Evolutionary conservation across 305 asterid genomes (phyloP).

Genomic region (Rubia occidens): DNA sequence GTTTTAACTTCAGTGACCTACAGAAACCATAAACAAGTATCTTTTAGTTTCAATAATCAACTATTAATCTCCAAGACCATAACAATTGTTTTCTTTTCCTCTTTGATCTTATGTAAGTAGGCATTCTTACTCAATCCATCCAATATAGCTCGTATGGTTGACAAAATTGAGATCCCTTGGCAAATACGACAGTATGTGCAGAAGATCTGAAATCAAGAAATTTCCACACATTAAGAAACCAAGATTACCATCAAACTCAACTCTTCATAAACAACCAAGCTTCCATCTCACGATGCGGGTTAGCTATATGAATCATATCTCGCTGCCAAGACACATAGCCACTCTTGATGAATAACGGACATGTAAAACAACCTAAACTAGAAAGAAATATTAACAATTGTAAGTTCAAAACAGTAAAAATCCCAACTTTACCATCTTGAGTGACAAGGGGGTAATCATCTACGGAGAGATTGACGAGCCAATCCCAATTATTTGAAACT

Average conservation of each 20-base stretch:
- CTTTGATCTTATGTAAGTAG: neutral
- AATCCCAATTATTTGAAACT: conserved; percentile 61
- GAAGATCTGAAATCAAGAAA: conserved; percentile 59
- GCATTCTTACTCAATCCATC: conserved; percentile 84
- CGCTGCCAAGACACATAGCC: neutral
- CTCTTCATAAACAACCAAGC: neutral
- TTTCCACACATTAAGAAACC: neutral
- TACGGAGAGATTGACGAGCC: conserved; percentile 71
- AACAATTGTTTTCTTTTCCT: neutral
- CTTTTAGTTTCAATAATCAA: neutral
- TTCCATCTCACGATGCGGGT: neutral
- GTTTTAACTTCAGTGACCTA: conserved; percentile 71
- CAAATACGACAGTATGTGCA: conserved; percentile 77
- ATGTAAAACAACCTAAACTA: neutral
- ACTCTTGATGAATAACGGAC: neutral
- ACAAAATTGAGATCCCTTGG: conserved; percentile 85
- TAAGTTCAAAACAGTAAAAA: neutral
- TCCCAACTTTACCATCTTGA: conserved; percentile 65
- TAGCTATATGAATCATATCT: too few species aligned
- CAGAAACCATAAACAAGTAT: conserved; percentile 13
- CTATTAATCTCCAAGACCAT: neutral
- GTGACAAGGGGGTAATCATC: conserved; percentile 75
- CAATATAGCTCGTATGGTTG: conserved; percentile 84
- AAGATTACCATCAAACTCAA: neutral
- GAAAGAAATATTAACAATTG: neutral